A percentile compares a stretch with the other conserved stretches of the same genome.
Conservation (phyloP, 2,329 filamentous ascomycete species). For the Fusarium penzigii region DNA sequence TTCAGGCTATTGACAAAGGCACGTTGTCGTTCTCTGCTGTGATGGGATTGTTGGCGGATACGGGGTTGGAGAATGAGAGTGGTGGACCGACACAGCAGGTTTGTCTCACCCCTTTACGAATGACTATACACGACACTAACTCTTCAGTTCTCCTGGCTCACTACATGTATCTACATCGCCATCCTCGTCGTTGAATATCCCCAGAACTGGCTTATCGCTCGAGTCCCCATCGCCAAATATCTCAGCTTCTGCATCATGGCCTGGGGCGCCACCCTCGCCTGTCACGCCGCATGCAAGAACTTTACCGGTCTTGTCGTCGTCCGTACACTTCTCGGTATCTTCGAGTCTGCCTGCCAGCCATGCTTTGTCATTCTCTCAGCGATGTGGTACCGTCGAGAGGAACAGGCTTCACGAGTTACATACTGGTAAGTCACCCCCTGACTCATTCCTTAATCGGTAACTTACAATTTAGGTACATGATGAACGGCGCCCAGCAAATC, state of each 20-base stretch:
- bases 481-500: slow-evolving; percentile 74
- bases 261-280: slow-evolving; percentile 63
- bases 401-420: slow-evolving; percentile 65
- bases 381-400: slow-evolving; percentile 71
- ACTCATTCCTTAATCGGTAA: neutral
- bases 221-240: slow-evolving; percentile 68
- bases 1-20: slow-evolving; percentile 70
- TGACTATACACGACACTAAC: neutral
- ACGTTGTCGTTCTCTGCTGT: slow-evolving; percentile 66
- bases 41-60: slow-evolving; percentile 59
- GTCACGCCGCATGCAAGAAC: slow-evolving; percentile 60
- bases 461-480: slow-evolving; percentile 57
- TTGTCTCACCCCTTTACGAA: neutral
- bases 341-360: slow-evolving; percentile 70
- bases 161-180: slow-evolving; percentile 72
- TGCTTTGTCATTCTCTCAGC: slow-evolving; percentile 65
- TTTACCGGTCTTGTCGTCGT: slow-evolving; percentile 61
- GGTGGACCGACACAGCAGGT: slow-evolving; percentile 27
- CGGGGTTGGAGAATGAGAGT: slow-evolving; percentile 43
- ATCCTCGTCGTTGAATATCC: slow-evolving; percentile 72
- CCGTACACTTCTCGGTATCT: slow-evolving; percentile 67
- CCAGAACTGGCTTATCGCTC: slow-evolving; percentile 59
- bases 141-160: slow-evolving; percentile 67
- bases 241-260: slow-evolving; percentile 62
- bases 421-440: slow-evolving; percentile 54